A percentile compares a stretch with the other conserved stretches of the same genome.
Evolutionary conservation across 2,329 filamentous ascomycete genomes (phyloP).

Genomic region (Moelleriella libera): DNA sequence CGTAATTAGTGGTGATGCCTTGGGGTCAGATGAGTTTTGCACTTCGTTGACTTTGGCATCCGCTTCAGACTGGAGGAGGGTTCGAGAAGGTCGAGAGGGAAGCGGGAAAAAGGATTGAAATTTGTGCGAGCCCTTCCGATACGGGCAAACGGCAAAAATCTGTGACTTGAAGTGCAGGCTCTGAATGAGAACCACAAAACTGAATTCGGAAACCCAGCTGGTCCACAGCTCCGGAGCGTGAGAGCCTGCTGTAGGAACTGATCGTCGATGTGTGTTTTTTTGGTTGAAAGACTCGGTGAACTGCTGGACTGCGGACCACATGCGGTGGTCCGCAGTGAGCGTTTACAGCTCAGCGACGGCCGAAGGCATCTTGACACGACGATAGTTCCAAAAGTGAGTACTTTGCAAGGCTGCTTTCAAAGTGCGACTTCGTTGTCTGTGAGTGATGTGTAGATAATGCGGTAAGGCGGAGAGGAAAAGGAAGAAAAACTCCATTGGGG

Average conservation of each 20-base stretch:
- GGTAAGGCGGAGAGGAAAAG: conserved; percentile 13
- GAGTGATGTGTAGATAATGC: conserved; percentile 15
- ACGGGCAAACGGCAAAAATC: conserved; percentile 15
- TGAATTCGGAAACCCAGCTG: neutral
- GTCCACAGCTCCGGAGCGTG: conserved; percentile 23
- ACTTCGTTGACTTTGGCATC: too few species aligned
- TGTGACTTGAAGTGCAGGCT: conserved; percentile 24
- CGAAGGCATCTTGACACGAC: conserved; percentile 60
- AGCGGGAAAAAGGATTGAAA: conserved; percentile 3
- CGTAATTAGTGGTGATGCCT: too few species aligned
- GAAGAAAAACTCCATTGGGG: conserved; percentile 4
- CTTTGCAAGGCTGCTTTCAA: conserved; percentile 13
- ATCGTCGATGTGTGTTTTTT: conserved; percentile 36
- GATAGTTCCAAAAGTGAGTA: conserved; percentile 38
- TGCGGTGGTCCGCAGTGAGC: conserved; percentile 54
- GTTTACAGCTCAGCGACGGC: conserved; percentile 87
- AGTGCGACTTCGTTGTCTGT: conserved; percentile 54
- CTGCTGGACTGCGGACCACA: conserved; percentile 71
- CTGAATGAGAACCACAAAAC: conserved; percentile 15
- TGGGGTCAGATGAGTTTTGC: too few species aligned
- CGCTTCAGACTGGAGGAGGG: too few species aligned
- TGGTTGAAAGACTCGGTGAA: conserved; percentile 54
- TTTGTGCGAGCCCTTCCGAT: conserved; percentile 11
- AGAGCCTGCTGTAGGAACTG: conserved; percentile 45
- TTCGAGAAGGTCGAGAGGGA: neutral